phyloP scores from a whole-genome alignment of 768 basidiomycete genomes.

The Clavulina sp. region DNA sequence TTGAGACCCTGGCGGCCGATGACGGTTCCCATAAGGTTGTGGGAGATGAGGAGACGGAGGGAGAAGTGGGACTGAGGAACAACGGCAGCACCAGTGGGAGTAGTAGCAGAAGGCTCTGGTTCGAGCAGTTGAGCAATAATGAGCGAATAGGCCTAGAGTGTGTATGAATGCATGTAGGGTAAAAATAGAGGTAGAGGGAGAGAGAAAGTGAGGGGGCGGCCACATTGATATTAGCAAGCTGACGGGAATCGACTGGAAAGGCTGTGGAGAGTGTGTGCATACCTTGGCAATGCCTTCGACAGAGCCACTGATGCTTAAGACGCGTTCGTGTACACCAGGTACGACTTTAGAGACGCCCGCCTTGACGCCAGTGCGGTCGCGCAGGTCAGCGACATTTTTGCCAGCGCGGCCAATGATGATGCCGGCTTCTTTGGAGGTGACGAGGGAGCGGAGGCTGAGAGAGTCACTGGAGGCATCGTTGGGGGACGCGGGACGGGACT shows the following conservation, averaged over 20 bases:
- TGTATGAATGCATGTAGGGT: too few relatives aligned
- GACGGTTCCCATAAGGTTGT: conserved; percentile 98
- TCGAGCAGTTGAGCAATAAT: conserved; percentile 83
- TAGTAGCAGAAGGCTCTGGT: conserved; percentile 43
- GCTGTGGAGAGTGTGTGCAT: too few relatives aligned
- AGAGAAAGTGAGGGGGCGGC: background rate
- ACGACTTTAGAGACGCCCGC: conserved; percentile 99
- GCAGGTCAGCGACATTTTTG: conserved; percentile 92
- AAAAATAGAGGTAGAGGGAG: conserved; percentile 1
- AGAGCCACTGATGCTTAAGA: conserved; percentile 82
- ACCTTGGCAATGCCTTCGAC: conserved; percentile 90
- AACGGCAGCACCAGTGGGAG: conserved; percentile 36
- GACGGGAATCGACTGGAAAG: background rate
- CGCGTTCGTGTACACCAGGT: conserved; percentile 91
- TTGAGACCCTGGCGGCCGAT: conserved; percentile 92
- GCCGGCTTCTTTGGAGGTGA: conserved; percentile 92
- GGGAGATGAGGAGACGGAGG: conserved; percentile 92
- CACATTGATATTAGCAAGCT: background rate
- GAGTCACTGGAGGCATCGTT: conserved; percentile 31
- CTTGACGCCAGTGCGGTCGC: conserved; percentile 91
- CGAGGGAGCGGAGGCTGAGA: conserved; percentile 84
- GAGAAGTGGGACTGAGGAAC: conserved; percentile 46
- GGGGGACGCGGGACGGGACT: background rate
- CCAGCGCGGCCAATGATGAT: conserved; percentile 95
- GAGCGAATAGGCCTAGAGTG: conserved; percentile 71